Conservation (phyloP, 139 green algal species). For the Coelastrella sp. region DNA sequence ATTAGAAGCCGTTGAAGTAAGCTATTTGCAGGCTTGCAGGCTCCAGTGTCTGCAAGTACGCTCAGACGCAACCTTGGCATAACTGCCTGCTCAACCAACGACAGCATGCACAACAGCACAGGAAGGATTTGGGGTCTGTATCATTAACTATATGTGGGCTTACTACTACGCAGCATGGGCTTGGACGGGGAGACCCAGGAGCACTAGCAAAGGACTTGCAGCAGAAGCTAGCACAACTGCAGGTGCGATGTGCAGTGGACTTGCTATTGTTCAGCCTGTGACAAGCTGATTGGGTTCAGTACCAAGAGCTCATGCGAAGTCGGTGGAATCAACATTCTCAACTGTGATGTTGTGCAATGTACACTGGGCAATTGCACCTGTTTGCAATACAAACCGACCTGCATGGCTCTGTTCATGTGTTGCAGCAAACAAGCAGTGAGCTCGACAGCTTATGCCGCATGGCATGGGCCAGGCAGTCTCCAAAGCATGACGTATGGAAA, state of each 20-base stretch:
- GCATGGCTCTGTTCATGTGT: neutral
- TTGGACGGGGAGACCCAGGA: constrained; percentile 38
- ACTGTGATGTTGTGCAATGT: no score
- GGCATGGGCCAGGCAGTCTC: constrained; percentile 75
- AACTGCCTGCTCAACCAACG: neutral
- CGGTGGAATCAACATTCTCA: no score
- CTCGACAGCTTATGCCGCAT: constrained; percentile 90
- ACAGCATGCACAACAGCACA: no score
- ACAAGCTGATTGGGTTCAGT: no score
- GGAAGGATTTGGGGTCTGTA: no score
- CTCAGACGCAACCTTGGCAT: neutral
- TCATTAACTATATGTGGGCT: no score
- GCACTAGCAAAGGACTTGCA: constrained; percentile 62
- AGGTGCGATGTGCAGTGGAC: constrained; percentile 52
- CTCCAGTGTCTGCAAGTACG: no score
- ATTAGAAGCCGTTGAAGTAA: constrained; percentile 68
- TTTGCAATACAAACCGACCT: no score
- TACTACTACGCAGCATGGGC: constrained; percentile 21
- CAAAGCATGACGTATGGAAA: constrained; percentile 83
- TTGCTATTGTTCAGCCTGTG: no score
- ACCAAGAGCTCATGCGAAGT: no score
- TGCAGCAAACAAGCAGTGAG: constrained; percentile 75
- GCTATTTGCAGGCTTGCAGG: no score
- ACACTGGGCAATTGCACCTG: no score
- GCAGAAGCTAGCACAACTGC: constrained; percentile 71